Conservation (phyloP, 2,329 filamentous ascomycete genomes). For the Trichophyton verrucosum region DNA sequence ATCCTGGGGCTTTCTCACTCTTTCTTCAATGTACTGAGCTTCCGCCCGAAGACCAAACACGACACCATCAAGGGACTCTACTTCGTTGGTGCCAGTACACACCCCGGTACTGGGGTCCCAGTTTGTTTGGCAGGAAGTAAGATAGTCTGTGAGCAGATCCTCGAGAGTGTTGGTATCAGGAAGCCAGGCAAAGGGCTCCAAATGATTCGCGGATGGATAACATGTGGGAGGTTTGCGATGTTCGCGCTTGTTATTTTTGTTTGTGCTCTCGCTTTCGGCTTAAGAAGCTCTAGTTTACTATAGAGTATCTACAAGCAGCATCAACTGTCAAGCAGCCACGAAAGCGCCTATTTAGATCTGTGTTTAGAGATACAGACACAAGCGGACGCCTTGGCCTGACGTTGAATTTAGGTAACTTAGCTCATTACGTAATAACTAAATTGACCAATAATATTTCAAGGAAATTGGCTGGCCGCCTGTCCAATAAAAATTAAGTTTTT, state of each 20-base stretch:
- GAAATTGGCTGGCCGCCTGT: too few relatives aligned
- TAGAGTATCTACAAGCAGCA: too few relatives aligned
- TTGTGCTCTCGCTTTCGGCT: neutral
- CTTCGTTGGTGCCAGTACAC: neutral
- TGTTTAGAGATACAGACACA: too few relatives aligned
- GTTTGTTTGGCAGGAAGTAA: neutral
- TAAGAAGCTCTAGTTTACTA: neutral
- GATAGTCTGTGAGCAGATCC: neutral
- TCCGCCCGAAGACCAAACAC: neutral
- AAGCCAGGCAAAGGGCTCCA: neutral
- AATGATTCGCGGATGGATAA: neutral
- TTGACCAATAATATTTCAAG: too few relatives aligned
- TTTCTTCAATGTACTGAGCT: neutral
- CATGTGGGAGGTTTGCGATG: neutral
- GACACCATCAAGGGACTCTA: neutral
- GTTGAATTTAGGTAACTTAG: too few relatives aligned
- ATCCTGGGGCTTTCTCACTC: neutral
- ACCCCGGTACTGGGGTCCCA: neutral
- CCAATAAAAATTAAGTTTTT: too few relatives aligned
- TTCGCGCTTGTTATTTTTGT: neutral
- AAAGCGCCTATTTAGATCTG: too few relatives aligned
- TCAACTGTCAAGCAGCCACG: too few relatives aligned
- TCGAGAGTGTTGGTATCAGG: neutral
- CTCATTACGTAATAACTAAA: too few relatives aligned
- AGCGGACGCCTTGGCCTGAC: too few relatives aligned